Evolutionary conservation across 2,329 filamentous ascomycete species (phyloP).

Genomic region (Domatiomyces globalis): DNA sequence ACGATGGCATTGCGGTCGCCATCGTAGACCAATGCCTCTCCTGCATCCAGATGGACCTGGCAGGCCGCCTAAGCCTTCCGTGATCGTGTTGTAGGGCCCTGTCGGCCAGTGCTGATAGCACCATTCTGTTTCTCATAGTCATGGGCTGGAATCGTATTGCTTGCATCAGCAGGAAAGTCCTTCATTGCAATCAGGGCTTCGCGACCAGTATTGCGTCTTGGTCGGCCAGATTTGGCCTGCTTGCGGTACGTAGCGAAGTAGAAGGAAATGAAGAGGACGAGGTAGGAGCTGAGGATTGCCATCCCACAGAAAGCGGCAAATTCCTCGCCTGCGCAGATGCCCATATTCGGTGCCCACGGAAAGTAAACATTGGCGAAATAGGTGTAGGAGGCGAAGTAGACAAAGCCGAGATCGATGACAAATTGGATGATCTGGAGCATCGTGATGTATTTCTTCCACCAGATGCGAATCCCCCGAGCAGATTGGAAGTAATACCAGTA

Average conservation of each 20-base stretch:
- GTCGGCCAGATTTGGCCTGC: constrained; percentile 34
- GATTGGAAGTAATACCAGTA: constrained; percentile 99
- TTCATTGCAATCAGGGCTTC: constrained; percentile 78
- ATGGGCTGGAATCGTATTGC: constrained; percentile 2
- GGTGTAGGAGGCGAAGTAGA: constrained; percentile 98
- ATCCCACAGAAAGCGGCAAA: constrained; percentile 91
- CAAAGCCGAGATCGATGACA: constrained; percentile 90
- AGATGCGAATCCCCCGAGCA: constrained; percentile 84
- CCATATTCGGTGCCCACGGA: constrained; percentile 65
- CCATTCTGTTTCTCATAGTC: constrained; percentile 20
- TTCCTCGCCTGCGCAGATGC: constrained; percentile 86
- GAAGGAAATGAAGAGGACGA: constrained; percentile 97
- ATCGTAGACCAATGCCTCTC: background rate
- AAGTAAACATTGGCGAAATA: constrained; percentile 94
- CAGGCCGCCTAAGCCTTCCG: constrained; percentile 30
- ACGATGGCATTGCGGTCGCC: background rate
- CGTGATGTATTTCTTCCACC: constrained; percentile 99
- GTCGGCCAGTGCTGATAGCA: constrained; percentile 27
- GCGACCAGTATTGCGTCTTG: constrained; percentile 51
- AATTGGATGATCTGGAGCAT: constrained; percentile 95
- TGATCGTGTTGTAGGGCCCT: constrained; percentile 32
- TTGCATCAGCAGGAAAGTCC: constrained; percentile 44
- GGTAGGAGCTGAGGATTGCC: constrained; percentile 82
- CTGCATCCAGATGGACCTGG: constrained; percentile 1
- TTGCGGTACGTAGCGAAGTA: constrained; percentile 92